Evolutionary conservation across 352 stramenopile species (phyloP).

Genomic region (Phytopythium cucurbitacearum): DNA sequence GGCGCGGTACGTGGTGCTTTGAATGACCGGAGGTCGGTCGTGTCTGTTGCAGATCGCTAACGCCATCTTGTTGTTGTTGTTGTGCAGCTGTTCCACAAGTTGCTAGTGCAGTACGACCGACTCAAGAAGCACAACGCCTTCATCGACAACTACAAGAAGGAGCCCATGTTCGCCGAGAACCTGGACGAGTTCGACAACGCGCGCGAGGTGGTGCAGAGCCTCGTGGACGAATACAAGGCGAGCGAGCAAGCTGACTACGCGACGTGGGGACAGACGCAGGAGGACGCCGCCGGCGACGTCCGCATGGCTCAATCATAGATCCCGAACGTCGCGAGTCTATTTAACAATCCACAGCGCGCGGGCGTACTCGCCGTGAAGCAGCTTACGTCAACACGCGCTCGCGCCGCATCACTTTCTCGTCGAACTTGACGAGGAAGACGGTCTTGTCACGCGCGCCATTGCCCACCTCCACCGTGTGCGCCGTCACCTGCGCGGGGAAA

Average conservation of each 20-base stretch:
- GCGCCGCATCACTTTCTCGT: constrained; percentile 75
- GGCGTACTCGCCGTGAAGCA: neutral
- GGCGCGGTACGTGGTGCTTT: constrained; percentile 36
- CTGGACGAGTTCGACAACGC: constrained; percentile 85
- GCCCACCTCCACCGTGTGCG: constrained; percentile 66
- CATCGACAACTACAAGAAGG: constrained; percentile 98
- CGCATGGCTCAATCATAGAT: constrained; percentile 34
- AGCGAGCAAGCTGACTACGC: constrained; percentile 78
- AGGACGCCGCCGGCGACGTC: constrained; percentile 34
- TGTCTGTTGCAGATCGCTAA: neutral
- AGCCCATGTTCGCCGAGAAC: constrained; percentile 95
- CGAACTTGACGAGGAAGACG: constrained; percentile 87
- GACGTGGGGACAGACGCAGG: constrained; percentile 51
- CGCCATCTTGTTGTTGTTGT: neutral
- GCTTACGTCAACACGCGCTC: constrained; percentile 64
- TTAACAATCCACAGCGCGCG: constrained; percentile 15
- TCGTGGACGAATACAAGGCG: constrained; percentile 85
- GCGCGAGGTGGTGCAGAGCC: constrained; percentile 78
- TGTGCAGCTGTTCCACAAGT: constrained; percentile 74
- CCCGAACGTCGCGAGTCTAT: constrained; percentile 19
- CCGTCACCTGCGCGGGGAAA: constrained; percentile 78
- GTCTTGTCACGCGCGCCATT: constrained; percentile 70
- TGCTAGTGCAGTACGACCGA: constrained; percentile 96
- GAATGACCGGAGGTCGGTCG: neutral
- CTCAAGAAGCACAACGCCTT: constrained; percentile 98